Evolutionary conservation across 2,329 filamentous ascomycete species (phyloP), one percentile per base, ranked within the genome.

Genomic region (Aspergillus fumigatiaffinis): DNA sequence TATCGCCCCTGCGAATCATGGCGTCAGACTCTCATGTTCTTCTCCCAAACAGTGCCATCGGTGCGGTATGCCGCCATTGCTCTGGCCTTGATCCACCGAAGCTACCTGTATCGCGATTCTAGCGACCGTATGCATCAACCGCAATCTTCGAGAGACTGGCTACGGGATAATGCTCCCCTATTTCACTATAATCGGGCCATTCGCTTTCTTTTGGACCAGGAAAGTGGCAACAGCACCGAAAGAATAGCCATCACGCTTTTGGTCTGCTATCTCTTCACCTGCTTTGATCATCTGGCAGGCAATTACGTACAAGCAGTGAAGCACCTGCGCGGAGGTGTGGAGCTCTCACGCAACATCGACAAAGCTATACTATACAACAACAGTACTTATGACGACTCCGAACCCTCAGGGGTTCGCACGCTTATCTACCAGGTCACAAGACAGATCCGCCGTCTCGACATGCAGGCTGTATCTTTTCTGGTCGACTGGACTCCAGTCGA

Each of bases 261-360:
- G 58, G 70, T 73, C 49, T 76, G 73, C 61, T 76, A 76, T 63
- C 71, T 76, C 32, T 74, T 76, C 61, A 71, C 63, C 60, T 75
- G 73, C 63, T 73, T 74, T 58, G 74, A 76, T 56, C 63, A 74
- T 52, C 67, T 76, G 38, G 66, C 66, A 6, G 71, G 72, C 32
- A 69, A 73, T 60, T 52, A 73, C 53, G 60, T 68, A 51, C 71
- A 74, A 63, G 71, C 72, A 60, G 52, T 71, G 25, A 71, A 67
- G 54, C 73, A 76, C 55, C 59, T 76, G n/a, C 68, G 60, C 32
- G 61, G 67, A 55, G 74, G 73, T 42, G 68, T 73, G 29, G 66
- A 67, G 51, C 69, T 76, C 41, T 66, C 61, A 29, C 53, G 50
- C 9, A 57, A 52, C 54, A 56, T 52, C 26, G 26, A 58, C 25